Conservation (phyloP, 345 rosid species). For the Turnera subulata region DNA sequence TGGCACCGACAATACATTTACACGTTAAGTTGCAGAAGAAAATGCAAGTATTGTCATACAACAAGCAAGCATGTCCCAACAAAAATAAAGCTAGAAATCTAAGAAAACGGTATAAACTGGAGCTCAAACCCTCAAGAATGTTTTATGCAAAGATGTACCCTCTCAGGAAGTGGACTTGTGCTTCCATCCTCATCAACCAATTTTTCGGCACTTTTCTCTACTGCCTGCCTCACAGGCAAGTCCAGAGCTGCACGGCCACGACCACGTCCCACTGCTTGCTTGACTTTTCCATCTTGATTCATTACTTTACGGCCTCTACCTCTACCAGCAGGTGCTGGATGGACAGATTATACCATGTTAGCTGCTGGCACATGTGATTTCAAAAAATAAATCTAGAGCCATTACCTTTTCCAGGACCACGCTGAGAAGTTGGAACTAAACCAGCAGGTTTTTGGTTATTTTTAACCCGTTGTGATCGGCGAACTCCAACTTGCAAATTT, state of each 20-base stretch:
- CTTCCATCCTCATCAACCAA: constrained; percentile 40
- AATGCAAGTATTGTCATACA: neutral
- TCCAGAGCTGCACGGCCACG: constrained; percentile 25
- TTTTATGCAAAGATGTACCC: constrained; percentile 22
- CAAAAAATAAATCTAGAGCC: constrained; percentile 3
- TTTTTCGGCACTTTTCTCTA: constrained; percentile 38
- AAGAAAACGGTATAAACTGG: neutral
- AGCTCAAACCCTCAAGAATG: constrained; percentile 2
- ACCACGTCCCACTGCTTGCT: constrained; percentile 27
- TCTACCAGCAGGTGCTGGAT: constrained; percentile 28
- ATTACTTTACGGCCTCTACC: constrained; percentile 40
- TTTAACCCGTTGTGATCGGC: constrained; percentile 38
- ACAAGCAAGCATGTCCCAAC: neutral
- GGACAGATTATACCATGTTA: no score
- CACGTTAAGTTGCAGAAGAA: neutral
- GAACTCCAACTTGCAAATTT: constrained; percentile 38
- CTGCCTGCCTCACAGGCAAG: constrained; percentile 32
- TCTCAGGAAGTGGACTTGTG: constrained; percentile 38
- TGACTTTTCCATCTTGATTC: constrained; percentile 35
- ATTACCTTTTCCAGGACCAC: constrained; percentile 37
- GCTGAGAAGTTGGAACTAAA: constrained; percentile 29
- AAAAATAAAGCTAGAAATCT: neutral
- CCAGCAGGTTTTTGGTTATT: constrained; percentile 34
- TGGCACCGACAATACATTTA: neutral
- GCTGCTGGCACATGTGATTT: no score